These are phyloP conservation scores for Mayamaea pseudoterrestris DNA, from an alignment of 108 stramenopile genomes.

Conservation along the genomic window DNA sequence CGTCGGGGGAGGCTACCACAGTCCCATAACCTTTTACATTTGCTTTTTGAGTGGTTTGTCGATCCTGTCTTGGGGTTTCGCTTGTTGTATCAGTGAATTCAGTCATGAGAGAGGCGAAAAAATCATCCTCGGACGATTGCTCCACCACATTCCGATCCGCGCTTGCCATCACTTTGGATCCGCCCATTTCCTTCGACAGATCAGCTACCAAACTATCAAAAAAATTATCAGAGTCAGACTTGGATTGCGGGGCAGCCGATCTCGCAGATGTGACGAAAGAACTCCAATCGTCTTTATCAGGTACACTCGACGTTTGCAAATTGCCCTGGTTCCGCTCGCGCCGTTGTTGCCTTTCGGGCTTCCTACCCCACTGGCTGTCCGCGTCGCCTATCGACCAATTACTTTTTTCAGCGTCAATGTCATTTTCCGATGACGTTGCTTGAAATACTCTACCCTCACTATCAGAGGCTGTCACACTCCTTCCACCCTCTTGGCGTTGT, in stretches of 20 bases:
- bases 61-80: not conserved
- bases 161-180: no score
- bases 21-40: not conserved
- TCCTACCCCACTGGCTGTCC: slow-evolving; percentile 41
- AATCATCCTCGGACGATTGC: slow-evolving; percentile 47
- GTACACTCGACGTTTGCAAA: slow-evolving; percentile 7
- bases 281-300: slow-evolving; percentile 34
- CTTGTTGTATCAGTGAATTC: slow-evolving; percentile 11
- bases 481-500: not conserved
- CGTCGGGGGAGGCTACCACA: slow-evolving; percentile 6
- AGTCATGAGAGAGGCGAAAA: slow-evolving; percentile 60
- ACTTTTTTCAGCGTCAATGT: not conserved
- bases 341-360: slow-evolving; percentile 1
- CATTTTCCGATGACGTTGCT: not conserved
- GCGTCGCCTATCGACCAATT: slow-evolving; percentile 24
- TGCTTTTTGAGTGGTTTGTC: not conserved
- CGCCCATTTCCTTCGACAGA: slow-evolving; percentile 41
- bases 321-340: slow-evolving; percentile 13
- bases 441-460: not conserved
- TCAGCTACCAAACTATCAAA: slow-evolving; percentile 62
- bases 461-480: not conserved
- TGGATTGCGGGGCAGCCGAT: slow-evolving; percentile 13
- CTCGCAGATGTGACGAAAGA: slow-evolving; percentile 27
- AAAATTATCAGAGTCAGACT: slow-evolving; percentile 47
- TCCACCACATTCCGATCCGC: no score